Evolutionary conservation across 352 stramenopile genomes (phyloP).

Genomic region (Aphanomyces astaci): DNA sequence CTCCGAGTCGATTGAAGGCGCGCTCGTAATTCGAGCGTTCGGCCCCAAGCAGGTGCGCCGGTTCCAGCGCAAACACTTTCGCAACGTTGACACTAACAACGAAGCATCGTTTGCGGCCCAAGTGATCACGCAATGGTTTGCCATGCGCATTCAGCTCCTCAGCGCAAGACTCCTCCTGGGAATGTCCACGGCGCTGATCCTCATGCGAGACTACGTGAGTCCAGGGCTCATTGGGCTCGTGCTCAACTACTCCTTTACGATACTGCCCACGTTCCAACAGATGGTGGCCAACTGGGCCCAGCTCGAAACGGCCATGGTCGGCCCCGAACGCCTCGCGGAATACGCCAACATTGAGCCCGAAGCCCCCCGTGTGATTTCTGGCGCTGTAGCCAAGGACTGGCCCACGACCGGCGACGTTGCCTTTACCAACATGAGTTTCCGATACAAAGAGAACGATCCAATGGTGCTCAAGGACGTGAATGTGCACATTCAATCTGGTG

Average conservation of each 20-base stretch:
- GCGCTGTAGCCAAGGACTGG: constrained; percentile 63
- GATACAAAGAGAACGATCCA: too few species aligned
- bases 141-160: constrained; percentile 79
- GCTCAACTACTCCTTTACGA: neutral
- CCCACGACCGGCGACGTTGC: constrained; percentile 71
- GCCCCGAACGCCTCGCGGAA: constrained; percentile 36
- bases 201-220: constrained; percentile 2
- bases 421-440: constrained; percentile 86
- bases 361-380: constrained; percentile 27
- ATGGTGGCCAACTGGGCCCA: constrained; percentile 26
- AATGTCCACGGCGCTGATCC: neutral
- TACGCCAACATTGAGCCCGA: constrained; percentile 37
- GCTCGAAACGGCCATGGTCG: constrained; percentile 39
- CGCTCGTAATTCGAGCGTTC: constrained; percentile 39
- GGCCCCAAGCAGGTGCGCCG: constrained; percentile 21
- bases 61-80: neutral
- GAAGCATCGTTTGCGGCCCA: neutral
- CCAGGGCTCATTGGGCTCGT: constrained; percentile 1
- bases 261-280: neutral
- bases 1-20: constrained; percentile 45
- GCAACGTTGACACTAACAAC: constrained; percentile 30
- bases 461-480: too few species aligned
- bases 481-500: too few species aligned
- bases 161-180: constrained; percentile 29
- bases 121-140: constrained; percentile 78